A percentile compares a stretch with the other conserved stretches of the same genome.
phyloP scores from a whole-genome alignment of 495 filamentous ascomycete species.

The Bacidia rubella region DNA sequence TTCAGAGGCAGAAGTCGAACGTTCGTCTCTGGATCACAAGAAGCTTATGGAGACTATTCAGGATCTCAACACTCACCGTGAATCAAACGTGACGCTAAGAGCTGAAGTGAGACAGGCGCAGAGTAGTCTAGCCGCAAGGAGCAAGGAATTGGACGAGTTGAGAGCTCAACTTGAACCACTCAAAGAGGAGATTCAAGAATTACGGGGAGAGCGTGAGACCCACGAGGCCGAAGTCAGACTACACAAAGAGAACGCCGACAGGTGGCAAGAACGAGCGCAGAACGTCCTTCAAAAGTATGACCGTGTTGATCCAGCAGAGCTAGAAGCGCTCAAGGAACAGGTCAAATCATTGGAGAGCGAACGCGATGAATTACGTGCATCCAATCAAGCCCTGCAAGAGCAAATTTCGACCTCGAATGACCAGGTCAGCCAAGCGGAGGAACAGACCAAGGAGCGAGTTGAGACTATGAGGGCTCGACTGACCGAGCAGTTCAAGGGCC shows the following conservation, averaged over 20 bases:
- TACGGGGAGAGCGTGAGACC: slow-evolving; percentile 65
- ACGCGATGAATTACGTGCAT: slow-evolving; percentile 48
- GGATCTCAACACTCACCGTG: slow-evolving; percentile 85
- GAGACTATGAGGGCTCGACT: slow-evolving; percentile 38
- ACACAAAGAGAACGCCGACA: slow-evolving; percentile 73
- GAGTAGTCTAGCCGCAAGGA: slow-evolving; percentile 58
- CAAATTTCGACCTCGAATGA: slow-evolving; percentile 33
- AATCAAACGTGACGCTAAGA: slow-evolving; percentile 79
- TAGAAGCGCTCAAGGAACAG: slow-evolving; percentile 69
- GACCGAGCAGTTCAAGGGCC: slow-evolving; percentile 46
- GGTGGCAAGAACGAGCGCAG: slow-evolving; percentile 84
- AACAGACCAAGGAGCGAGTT: slow-evolving; percentile 35
- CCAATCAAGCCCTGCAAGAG: slow-evolving; percentile 45
- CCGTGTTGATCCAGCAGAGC: slow-evolving; percentile 80
- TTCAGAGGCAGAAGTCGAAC: slow-evolving; percentile 55
- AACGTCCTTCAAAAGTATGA: slow-evolving; percentile 93
- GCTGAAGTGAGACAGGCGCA: slow-evolving; percentile 71
- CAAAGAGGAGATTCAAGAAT: slow-evolving; percentile 58
- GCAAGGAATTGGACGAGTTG: slow-evolving; percentile 57
- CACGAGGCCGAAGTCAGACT: slow-evolving; percentile 77
- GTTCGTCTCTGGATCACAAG: slow-evolving; percentile 60
- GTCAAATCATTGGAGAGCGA: slow-evolving; percentile 53
- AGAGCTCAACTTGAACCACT: slow-evolving; percentile 67
- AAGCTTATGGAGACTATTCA: slow-evolving; percentile 87
- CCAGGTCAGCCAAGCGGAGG: slow-evolving; percentile 37